Evolutionary conservation across 2,329 filamentous ascomycete genomes (phyloP).

Genomic region (Zasmidium angulare): DNA sequence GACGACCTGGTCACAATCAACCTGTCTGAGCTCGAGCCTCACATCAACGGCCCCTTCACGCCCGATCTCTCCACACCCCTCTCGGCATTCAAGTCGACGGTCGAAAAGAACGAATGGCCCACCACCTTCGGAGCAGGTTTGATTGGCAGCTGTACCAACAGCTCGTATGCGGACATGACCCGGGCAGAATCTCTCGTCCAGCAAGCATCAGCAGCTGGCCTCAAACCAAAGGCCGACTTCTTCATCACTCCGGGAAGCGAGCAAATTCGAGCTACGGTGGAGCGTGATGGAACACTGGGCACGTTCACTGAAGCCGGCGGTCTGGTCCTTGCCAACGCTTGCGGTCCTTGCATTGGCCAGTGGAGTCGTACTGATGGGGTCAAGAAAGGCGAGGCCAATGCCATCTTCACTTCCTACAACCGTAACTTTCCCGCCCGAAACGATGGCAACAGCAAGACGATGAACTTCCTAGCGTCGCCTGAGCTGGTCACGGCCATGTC

Average conservation of each 20-base stretch:
- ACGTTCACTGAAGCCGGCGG: slow-evolving; percentile 87
- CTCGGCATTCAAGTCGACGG: slow-evolving; percentile 82
- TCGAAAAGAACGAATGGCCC: slow-evolving; percentile 85
- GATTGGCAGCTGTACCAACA: slow-evolving; percentile 98
- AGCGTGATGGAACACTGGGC: slow-evolving; percentile 80
- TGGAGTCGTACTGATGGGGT: slow-evolving; percentile 91
- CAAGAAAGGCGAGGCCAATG: slow-evolving; percentile 81
- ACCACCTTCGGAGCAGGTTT: slow-evolving; percentile 86
- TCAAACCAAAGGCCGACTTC: slow-evolving; percentile 87
- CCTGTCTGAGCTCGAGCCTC: slow-evolving; percentile 66
- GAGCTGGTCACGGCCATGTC: slow-evolving; percentile 96
- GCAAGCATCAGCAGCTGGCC: slow-evolving; percentile 82
- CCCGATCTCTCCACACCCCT: slow-evolving; percentile 92
- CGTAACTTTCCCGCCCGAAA: slow-evolving; percentile 97
- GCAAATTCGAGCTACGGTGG: slow-evolving; percentile 91
- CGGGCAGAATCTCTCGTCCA: slow-evolving; percentile 89
- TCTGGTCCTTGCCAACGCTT: slow-evolving; percentile 89
- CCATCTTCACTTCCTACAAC: slow-evolving; percentile 97
- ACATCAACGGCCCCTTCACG: slow-evolving; percentile 71
- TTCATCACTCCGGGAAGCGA: slow-evolving; percentile 96
- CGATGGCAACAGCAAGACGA: slow-evolving; percentile 92
- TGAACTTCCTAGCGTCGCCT: slow-evolving; percentile 98
- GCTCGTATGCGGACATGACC: slow-evolving; percentile 98
- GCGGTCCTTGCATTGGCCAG: slow-evolving; percentile 66
- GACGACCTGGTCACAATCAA: slow-evolving; percentile 90